Conservation (phyloP, 106 monocot species). For the Acorus gramineus region DNA sequence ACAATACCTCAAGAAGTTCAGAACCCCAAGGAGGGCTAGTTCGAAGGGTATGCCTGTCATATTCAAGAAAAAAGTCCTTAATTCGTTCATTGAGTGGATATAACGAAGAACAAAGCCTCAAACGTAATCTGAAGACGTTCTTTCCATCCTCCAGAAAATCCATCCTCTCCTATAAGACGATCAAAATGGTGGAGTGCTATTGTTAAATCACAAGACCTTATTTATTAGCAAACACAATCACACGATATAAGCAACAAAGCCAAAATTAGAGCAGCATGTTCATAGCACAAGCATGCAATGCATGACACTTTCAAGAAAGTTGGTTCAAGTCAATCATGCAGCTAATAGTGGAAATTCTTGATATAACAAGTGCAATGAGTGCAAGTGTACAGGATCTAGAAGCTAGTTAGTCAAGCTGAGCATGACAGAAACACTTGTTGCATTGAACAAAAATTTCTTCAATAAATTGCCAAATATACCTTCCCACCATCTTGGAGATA, state of each 20-base stretch:
- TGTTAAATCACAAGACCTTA: too few relatives aligned
- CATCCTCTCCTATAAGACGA: conserved; percentile 63
- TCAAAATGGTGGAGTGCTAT: too few relatives aligned
- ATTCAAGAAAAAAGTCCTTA: conserved; percentile 94
- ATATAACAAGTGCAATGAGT: neutral
- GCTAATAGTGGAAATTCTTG: neutral
- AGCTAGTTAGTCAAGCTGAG: too few relatives aligned
- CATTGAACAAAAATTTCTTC: too few relatives aligned
- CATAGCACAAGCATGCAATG: too few relatives aligned
- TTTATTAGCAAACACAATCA: too few relatives aligned
- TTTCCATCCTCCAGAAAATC: conserved; percentile 97
- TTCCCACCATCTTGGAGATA: conserved; percentile 89
- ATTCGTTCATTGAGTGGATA: conserved; percentile 91
- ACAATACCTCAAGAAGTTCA: conserved; percentile 90
- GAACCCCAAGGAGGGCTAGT: conserved; percentile 99
- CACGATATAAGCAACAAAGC: too few relatives aligned
- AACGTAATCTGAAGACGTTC: conserved; percentile 67
- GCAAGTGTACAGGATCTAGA: too few relatives aligned
- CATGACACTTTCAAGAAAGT: too few relatives aligned
- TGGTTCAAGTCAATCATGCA: too few relatives aligned
- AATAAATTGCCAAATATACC: conserved; percentile 22
- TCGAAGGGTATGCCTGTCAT: conserved; percentile 83
- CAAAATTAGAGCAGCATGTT: too few relatives aligned
- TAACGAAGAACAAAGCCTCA: conserved; percentile 75
- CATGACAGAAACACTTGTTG: too few relatives aligned